Percentiles rank a stretch among this genome's conserved stretches.
Conservation (phyloP, 306 rosid genomes). For the Vigna unguiculata region DNA sequence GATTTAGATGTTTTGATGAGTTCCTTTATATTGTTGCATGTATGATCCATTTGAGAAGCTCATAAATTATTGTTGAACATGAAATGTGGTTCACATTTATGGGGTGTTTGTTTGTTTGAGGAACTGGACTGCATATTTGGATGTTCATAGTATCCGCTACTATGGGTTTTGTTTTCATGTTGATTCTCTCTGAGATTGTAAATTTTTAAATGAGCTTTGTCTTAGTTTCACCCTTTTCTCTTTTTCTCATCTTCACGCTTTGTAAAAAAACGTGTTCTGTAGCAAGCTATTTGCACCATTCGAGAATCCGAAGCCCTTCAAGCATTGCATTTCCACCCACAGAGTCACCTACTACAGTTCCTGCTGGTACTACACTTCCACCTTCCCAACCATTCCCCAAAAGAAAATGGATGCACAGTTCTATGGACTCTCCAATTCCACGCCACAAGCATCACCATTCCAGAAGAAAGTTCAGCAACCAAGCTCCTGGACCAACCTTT, state of each 20-base stretch:
- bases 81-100: background rate
- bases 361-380: constrained; percentile 1
- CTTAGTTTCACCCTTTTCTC: background rate
- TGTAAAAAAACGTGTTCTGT: too few species aligned
- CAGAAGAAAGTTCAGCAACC: constrained; percentile 48
- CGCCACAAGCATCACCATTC: constrained; percentile 50
- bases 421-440: constrained; percentile 47
- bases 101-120: constrained; percentile 20
- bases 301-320: constrained; percentile 35
- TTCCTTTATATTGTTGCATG: constrained; percentile 6
- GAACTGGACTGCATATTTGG: background rate
- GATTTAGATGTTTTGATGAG: constrained; percentile 14
- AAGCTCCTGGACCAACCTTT: constrained; percentile 53
- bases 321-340: constrained; percentile 59
- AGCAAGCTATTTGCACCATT: constrained; percentile 49
- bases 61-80: background rate
- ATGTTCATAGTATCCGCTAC: background rate
- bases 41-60: constrained; percentile 2
- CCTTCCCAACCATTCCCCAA: constrained; percentile 48
- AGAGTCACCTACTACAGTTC: constrained; percentile 19
- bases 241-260: background rate
- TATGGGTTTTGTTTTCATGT: background rate
- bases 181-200: background rate
- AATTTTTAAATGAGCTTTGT: background rate
- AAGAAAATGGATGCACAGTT: constrained; percentile 56